Evolutionary conservation across 306 rosid genomes (phyloP).

Genomic region (Casuarina glauca): DNA sequence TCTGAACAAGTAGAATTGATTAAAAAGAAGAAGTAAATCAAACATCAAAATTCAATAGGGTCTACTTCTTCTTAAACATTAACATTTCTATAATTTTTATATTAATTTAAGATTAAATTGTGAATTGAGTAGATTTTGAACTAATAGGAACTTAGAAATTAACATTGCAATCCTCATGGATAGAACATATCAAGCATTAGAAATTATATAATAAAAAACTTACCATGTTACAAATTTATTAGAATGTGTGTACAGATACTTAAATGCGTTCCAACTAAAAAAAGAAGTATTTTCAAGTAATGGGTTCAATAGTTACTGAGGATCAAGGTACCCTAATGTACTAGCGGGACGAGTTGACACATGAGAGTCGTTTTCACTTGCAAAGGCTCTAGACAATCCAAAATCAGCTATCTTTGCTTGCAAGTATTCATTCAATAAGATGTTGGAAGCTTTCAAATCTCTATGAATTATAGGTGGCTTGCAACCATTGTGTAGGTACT

Average conservation of each 20-base stretch:
- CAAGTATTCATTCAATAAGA: constrained; percentile 28
- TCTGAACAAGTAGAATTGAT: too few relatives aligned
- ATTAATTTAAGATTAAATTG: too few relatives aligned
- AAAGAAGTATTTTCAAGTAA: not conserved
- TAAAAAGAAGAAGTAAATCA: too few relatives aligned
- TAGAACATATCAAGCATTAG: not conserved
- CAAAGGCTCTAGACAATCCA: constrained; percentile 35
- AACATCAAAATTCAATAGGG: too few relatives aligned
- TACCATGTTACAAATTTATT: too few relatives aligned
- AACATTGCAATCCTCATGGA: too few relatives aligned
- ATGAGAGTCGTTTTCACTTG: constrained; percentile 7
- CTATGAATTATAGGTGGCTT: not conserved
- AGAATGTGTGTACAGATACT: too few relatives aligned
- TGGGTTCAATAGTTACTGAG: constrained; percentile 14
- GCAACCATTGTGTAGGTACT: constrained; percentile 31
- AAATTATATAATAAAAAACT: too few relatives aligned
- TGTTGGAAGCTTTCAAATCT: constrained; percentile 44
- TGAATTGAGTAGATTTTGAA: too few relatives aligned
- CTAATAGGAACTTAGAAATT: too few relatives aligned
- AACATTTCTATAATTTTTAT: too few relatives aligned
- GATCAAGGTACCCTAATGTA: constrained; percentile 31
- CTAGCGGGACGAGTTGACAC: constrained; percentile 23
- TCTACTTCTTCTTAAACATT: too few relatives aligned
- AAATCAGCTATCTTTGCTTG: constrained; percentile 48
- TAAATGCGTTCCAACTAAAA: not conserved